Base-by-base conservation (phyloP, 495 filamentous ascomycete species). In the Aspergillus saccharolyticus region DNA sequence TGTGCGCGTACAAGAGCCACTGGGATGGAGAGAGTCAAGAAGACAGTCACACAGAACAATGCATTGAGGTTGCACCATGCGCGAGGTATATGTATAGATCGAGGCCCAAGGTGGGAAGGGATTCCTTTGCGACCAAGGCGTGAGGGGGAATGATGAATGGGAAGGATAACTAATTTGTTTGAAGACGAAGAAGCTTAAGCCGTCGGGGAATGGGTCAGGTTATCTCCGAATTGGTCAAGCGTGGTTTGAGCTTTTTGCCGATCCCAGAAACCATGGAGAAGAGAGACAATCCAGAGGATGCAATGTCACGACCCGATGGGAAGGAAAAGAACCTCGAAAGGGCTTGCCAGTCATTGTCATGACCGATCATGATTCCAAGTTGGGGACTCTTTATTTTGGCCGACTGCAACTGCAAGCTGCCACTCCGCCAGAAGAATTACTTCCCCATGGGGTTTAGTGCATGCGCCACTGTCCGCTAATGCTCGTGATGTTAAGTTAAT, bases 1-100 rank as follows among this genome's bases (percentile, higher is more conserved):
- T 66, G 42, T 54, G 48, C 55, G 55, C 56, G 56, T 62, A 44
- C 45, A 52, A 17, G 48, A 30, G 48, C 48, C 24, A 28, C 24
- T 51, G 21, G 48, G 21, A 12, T 39, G 33, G 33, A 12, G 4
- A 15, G n/a, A 9, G 33, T 39, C 33, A 39, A 39, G 10, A 12
- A 39, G 33, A 39, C 33, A 39, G 33, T 39, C 33, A 39, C 33
- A 39, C 33, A 39, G 33, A 39, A 39, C 6, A 15, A 39, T 39
- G 33, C 33, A 39, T 39, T 39, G 33, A 39, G 33, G 15, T 60
- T 43, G 53, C 53, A 50, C 17, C 47, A 44, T 43, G 46, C 12
- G 33, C 6, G 10, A 39, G 12, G 12, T 5, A 12, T 2, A 39
- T 39, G 33, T 2, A 39, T 39, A 5, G 33, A 12, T 39, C 14